Evolutionary conservation across 2,329 filamentous ascomycete genomes (phyloP), one percentile per base, ranked within the genome.

Genomic region (Ilyonectria destructans): DNA sequence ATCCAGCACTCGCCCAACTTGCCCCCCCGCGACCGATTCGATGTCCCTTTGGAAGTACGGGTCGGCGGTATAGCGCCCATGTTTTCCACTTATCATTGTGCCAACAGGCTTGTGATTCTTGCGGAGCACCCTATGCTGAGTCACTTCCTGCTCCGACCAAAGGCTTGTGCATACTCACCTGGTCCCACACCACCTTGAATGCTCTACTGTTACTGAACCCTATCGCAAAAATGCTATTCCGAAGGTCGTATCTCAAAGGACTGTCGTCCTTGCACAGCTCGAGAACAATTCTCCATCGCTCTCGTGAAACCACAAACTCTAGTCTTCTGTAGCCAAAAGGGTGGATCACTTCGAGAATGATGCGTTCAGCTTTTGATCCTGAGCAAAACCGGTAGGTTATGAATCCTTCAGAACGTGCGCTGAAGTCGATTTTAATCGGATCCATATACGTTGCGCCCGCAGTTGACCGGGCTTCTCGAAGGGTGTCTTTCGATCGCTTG

Each of bases 141-240:
- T 45, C 40, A 45, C 40, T 45, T 45, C 40, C 40, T 45, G 17
- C 40, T 45, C 40, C 40, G 40, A 45, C 17, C 40, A 45, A 45
- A 45, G 40, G 40, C 40, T 45, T 45, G 40, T 17, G 40, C 40
- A 45, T 19, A 45, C 40, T 45, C 40, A 45, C 40, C 40, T 45
- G 40, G 40, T 45, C 40, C 40, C 40, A 45, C 15, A 45, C 40
- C 40, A 45, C 40, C 40, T 45, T 45, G 40, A 45, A 45, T 45
- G 40, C 40, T 45, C 40, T 45, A 45, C 40, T 19, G 40, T 19
- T 19, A 45, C 40, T 13, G 40, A 45, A 45, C 40, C 40, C 40
- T 45, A 45, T 45, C 40, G 40, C 40, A 45, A 45, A 45, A 45
- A 45, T 45, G 40, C 40, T 45, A n/a, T 45, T 45, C 40, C n/a